Base-by-base conservation (phyloP, 2,329 filamentous ascomycete species). In the Alternaria sp. region DNA sequence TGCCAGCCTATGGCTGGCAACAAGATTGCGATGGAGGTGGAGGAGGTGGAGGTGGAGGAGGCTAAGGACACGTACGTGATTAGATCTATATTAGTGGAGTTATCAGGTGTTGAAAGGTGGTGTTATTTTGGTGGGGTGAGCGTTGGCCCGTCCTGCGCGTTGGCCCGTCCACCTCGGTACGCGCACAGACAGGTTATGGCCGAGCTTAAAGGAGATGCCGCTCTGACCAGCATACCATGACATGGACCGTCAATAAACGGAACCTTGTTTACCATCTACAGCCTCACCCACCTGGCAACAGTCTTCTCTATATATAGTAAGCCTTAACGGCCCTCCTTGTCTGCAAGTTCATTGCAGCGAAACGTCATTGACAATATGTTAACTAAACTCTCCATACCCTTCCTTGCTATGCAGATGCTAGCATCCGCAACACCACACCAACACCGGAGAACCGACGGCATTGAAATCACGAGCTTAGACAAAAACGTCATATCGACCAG, bases 401-500 rank as follows among this genome's bases (percentile, higher is more conserved):
- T 56, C 10, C 14, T 57, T 24, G 53, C 57, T 13, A 37, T 60
- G 48, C 48, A 56, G 17, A 41, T 52, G 53, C 26, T 52, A 24
- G 57, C 33, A 31, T 49, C 49, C 14, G 53, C 57, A 33, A 49
- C 42, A 17, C 57, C 53, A 26, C 44, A 49, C 10, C 42, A 56
- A 26, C 36, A 56, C 14, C 17, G 29, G 1, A 42, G 37, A 23
- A 37, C 42, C 34, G 24, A 42, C 17, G 54, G 31, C 14, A 40
- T 61, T 8, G 41, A 44, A 2, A 37, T 64, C 11, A 61, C 59
- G 10, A 48, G 31, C 33, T 37, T 62, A 5, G 29, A 37, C 17
- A 56, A 59, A n/a, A 58, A 61, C 8, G 54, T 41, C 24, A 63
- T 42, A 23, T 56, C 56, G 3, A 62, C 59, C 9, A 36, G 42